These are phyloP conservation scores for Kodamaea kakaduensis DNA, from an alignment of 805 yeast species.

Conservation along the genomic window DNA sequence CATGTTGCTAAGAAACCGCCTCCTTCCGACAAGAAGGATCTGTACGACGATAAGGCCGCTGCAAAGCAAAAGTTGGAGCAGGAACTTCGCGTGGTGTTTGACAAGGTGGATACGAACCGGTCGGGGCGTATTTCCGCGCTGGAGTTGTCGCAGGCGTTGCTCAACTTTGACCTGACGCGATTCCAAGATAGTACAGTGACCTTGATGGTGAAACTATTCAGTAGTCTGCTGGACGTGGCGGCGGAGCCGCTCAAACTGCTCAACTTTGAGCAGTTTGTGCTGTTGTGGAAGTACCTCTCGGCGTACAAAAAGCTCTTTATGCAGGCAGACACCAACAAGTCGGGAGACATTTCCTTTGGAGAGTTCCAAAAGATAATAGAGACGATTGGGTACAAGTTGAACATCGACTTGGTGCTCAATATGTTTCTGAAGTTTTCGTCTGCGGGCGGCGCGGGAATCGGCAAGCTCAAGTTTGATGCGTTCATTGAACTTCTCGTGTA, in stretches of 20 bases:
- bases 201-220: constrained; percentile 62
- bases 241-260: constrained; percentile 19
- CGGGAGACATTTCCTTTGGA: constrained; percentile 59
- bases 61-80: constrained; percentile 42
- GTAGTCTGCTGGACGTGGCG: constrained; percentile 24
- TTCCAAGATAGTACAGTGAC: constrained; percentile 58
- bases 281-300: constrained; percentile 62
- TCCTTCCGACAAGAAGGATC: constrained; percentile 10
- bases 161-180: constrained; percentile 60
- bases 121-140: constrained; percentile 52
- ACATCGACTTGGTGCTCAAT: constrained; percentile 52
- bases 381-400: constrained; percentile 62
- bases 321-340: constrained; percentile 55
- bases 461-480: constrained; percentile 65
- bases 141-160: constrained; percentile 56
- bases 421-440: constrained; percentile 54
- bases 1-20: constrained; percentile 19
- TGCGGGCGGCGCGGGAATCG: constrained; percentile 32
- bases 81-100: constrained; percentile 48
- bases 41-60: constrained; percentile 15
- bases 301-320: constrained; percentile 65
- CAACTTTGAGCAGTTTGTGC: constrained; percentile 59
- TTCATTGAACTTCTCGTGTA: constrained; percentile 79
- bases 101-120: constrained; percentile 50
- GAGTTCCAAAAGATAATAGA: constrained; percentile 60